Percentiles rank a stretch among this genome's conserved stretches.
Conservation (phyloP, 768 basidiomycete species). For the Tremella mesenterica region DNA sequence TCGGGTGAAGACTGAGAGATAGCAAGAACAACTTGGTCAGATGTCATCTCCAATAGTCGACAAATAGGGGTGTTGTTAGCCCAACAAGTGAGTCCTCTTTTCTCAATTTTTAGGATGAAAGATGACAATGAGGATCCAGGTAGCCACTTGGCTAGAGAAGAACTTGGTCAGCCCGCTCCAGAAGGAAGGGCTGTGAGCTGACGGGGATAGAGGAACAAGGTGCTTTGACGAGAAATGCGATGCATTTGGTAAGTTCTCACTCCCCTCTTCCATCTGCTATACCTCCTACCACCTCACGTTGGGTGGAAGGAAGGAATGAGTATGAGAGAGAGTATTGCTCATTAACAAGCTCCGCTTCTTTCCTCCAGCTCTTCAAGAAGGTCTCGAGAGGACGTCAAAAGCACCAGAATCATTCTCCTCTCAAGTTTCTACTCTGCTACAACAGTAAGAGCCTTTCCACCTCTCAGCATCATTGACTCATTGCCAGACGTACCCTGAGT, state of each 20-base stretch:
- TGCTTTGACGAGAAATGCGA: not conserved
- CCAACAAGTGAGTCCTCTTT: constrained; percentile 14
- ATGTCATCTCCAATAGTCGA: constrained; percentile 53
- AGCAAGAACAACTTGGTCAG: constrained; percentile 51
- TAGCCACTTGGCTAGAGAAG: not conserved
- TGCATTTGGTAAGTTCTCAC: no score
- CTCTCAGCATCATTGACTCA: no score
- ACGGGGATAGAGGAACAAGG: not conserved
- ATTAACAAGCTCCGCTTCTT: not conserved
- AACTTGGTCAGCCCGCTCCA: not conserved
- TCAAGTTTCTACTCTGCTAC: not conserved
- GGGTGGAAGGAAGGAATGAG: no score
- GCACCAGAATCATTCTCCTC: not conserved
- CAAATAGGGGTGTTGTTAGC: constrained; percentile 56
- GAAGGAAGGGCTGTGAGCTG: not conserved
- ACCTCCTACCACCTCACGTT: no score
- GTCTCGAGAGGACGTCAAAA: not conserved
- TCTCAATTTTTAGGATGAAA: not conserved
- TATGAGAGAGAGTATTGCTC: not conserved
- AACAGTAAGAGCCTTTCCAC: not conserved
- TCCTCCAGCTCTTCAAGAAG: not conserved
- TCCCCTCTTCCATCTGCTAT: no score
- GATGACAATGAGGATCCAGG: not conserved
- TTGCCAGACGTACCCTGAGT: not conserved
- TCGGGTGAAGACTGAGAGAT: not conserved